Evolutionary conservation across 352 stramenopile genomes (phyloP).

Genomic region (Vaucheria bursata): DNA sequence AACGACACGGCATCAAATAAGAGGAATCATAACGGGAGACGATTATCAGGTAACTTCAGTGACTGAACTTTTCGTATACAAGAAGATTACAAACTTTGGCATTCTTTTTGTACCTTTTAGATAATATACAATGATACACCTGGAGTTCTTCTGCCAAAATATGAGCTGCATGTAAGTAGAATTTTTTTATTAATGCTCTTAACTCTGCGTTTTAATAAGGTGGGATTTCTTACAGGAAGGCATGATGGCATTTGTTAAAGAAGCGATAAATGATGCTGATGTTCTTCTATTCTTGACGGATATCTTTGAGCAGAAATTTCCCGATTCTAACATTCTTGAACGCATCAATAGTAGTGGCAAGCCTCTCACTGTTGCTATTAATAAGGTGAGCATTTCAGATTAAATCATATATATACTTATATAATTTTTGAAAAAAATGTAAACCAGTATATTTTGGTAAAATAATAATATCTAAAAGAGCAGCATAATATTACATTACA

Average conservation of each 20-base stretch:
- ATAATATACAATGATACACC: conserved; percentile 52
- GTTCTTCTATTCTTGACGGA: conserved; percentile 50
- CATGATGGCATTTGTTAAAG: conserved; percentile 50
- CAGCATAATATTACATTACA: too few relatives aligned
- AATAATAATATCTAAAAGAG: too few relatives aligned
- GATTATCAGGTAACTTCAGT: conserved; percentile 28
- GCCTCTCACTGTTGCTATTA: conserved; percentile 38
- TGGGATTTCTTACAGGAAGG: conserved; percentile 33
- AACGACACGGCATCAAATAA: conserved; percentile 49
- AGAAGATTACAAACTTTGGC: too few relatives aligned
- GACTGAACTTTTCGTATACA: neutral
- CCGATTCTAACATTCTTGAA: conserved; percentile 31
- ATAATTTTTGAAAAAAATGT: too few relatives aligned
- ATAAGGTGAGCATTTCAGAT: conserved; percentile 27
- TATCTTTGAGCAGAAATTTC: conserved; percentile 46
- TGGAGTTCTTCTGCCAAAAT: conserved; percentile 45
- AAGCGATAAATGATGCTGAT: conserved; percentile 46
- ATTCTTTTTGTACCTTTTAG: conserved; percentile 14
- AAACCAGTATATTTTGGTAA: too few relatives aligned
- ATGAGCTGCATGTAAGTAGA: conserved; percentile 45
- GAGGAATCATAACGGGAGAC: conserved; percentile 46
- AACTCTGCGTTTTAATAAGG: neutral
- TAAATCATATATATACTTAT: neutral
- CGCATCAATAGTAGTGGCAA: conserved; percentile 29
- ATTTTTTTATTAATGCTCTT: neutral